Conservation (phyloP, 805 yeast species). For the Cyberlindnera bimundalis region DNA sequence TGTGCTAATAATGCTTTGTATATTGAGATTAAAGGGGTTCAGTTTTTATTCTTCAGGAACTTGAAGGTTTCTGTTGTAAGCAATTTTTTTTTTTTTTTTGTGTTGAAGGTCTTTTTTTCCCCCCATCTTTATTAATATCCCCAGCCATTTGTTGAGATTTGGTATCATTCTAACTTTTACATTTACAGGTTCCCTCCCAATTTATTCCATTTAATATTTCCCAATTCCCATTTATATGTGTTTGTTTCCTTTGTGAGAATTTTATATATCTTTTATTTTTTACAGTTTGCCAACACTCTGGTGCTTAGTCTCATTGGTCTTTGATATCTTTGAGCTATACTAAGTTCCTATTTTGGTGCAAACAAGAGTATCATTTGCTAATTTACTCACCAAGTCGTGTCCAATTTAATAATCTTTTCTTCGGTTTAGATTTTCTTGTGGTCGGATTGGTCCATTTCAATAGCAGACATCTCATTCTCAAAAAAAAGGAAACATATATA, state of each 20-base stretch:
- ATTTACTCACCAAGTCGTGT: conserved; percentile 68
- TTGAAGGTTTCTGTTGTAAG: conserved; percentile 8
- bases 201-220: not conserved
- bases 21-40: conserved; percentile 24
- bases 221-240: not conserved
- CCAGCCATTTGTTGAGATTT: too few species aligned
- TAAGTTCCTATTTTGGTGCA: conserved; percentile 88
- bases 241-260: too few species aligned
- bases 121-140: too few species aligned
- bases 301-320: conserved; percentile 49
- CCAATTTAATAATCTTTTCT: conserved; percentile 17
- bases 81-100: not conserved
- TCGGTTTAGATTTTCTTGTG: conserved; percentile 32
- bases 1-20: conserved; percentile 23
- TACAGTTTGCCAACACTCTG: conserved; percentile 89
- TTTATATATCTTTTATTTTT: not conserved
- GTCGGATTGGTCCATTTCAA: conserved; percentile 68
- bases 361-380: conserved; percentile 64
- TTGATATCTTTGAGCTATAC: conserved; percentile 38
- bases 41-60: conserved; percentile 9
- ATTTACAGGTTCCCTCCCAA: conserved; percentile 4
- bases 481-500: too few species aligned
- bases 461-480: conserved; percentile 38
- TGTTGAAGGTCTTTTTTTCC: not conserved
- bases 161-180: conserved; percentile 1